Base-by-base conservation (phyloP, 2,329 filamentous ascomycete species). In the Scytalidium sp. region DNA sequence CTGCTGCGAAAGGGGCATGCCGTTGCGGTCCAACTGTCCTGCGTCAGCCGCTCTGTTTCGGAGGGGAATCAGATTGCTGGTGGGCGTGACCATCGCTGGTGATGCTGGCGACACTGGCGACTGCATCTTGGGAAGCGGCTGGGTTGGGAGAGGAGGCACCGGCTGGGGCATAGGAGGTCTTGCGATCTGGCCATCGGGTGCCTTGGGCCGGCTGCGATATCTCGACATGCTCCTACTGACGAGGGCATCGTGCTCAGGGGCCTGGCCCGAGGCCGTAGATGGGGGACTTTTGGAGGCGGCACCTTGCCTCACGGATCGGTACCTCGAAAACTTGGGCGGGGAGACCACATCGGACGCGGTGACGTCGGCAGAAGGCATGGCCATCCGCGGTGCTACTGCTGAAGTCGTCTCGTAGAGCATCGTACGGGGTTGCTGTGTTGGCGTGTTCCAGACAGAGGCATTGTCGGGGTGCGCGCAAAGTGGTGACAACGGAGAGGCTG, bases 301-400 rank as follows among this genome's bases (percentile, higher is more conserved):
- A 15, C 68, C 69, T 54, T 72, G 72, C 51, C 81, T 69, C 49
- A 83, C 78, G 23, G 78, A 80, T 55, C 79, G 72, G 65, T 84
- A 84, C 40, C 81, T 74, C 48, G 79, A 78, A 61, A 80, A 75
- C 60, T 79, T 81, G 46, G 65, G 62, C 23, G 63, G 63, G 19
- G 52, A 41, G 44, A 45, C 41, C 32, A 49, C 45, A 27, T 36
- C 41, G 42, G 47, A 4, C 11, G 41, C 19, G 21, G 44, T 19
- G 25, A 32, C 19, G 40, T 46, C 20, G 5, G 42, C 43, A 39
- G 50, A 50, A 15, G 32, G 32, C 32, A 36, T 36, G 32, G 32
- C 32, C 17, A n/a, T 15, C 32, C 11, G 32, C 7, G 5, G 32
- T 36, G 15, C 32, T 36, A 36, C 15, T 36, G 32, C 32, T 36